Conservation (phyloP, 2,329 filamentous ascomycete genomes). For the Trichoderma brevicompactum region DNA sequence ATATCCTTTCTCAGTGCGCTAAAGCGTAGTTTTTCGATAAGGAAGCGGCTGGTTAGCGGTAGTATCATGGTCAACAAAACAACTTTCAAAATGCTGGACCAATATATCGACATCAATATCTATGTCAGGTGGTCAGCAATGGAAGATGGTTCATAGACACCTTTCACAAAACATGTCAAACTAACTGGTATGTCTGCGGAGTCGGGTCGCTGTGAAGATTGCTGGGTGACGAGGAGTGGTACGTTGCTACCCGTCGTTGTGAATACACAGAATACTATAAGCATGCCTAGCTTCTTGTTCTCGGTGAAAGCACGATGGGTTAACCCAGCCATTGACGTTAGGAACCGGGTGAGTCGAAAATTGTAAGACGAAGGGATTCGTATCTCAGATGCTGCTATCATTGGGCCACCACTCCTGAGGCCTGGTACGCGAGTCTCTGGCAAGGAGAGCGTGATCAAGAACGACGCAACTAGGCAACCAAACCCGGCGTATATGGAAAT, state of each 20-base stretch:
- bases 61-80: slow-evolving; percentile 15
- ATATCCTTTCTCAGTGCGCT: neutral
- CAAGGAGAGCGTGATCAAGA: slow-evolving; percentile 11
- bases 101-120: neutral
- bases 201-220: neutral
- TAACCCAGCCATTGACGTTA: slow-evolving; percentile 16
- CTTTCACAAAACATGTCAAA: neutral
- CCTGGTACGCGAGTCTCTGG: slow-evolving; percentile 2
- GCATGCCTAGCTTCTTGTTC: slow-evolving; percentile 16
- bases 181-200: neutral
- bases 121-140: slow-evolving; percentile 14
- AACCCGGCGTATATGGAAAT: slow-evolving; percentile 19
- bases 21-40: slow-evolving; percentile 12
- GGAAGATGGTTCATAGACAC: neutral
- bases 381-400: neutral
- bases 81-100: neutral
- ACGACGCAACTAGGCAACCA: slow-evolving; percentile 6
- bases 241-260: slow-evolving; percentile 13
- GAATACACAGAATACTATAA: slow-evolving; percentile 11
- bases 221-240: slow-evolving; percentile 8
- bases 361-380: slow-evolving; percentile 4
- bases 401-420: neutral
- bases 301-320: slow-evolving; percentile 4
- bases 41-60: slow-evolving; percentile 13
- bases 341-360: slow-evolving; percentile 1